A percentile compares a stretch with the other conserved stretches of the same genome.
These are phyloP conservation scores for Blastocystis sp. DNA, from an alignment of 352 stramenopile genomes.

Conservation along the genomic window DNA sequence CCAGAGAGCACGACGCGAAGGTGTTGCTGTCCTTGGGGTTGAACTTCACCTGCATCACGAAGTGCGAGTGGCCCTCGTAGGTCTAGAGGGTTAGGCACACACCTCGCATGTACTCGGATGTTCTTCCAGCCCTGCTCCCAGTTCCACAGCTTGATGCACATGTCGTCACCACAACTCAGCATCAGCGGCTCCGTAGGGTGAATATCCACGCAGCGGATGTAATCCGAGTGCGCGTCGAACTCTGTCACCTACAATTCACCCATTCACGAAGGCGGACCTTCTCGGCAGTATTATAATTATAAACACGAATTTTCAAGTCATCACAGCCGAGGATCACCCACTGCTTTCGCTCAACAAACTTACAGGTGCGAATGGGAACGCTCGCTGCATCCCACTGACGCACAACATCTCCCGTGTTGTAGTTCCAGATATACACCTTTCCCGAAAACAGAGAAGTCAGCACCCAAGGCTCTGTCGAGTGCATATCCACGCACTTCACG, in stretches of 20 bases:
- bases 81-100: conserved; percentile 40
- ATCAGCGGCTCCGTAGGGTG: conserved; percentile 90
- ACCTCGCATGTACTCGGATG: not conserved
- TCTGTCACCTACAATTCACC: conserved; percentile 64
- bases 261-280: conserved; percentile 66
- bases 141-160: conserved; percentile 98
- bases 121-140: conserved; percentile 75
- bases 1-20: conserved; percentile 89
- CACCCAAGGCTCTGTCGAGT: conserved; percentile 73
- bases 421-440: conserved; percentile 76
- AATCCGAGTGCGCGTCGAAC: conserved; percentile 92
- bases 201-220: conserved; percentile 89
- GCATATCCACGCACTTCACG: conserved; percentile 75
- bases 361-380: conserved; percentile 61
- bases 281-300: conserved; percentile 99
- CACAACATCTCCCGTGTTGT: conserved; percentile 68
- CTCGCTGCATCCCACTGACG: conserved; percentile 66
- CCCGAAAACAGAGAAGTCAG: conserved; percentile 72
- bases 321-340: conserved; percentile 87
- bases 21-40: conserved; percentile 98
- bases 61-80: conserved; percentile 88
- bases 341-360: conserved; percentile 89
- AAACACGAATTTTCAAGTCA: conserved; percentile 90
- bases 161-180: conserved; percentile 89
- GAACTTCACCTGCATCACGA: conserved; percentile 96